These are phyloP conservation scores for Hypoxylon rubiginosum DNA, from an alignment of 2,329 filamentous ascomycete genomes.

Conservation along the genomic window DNA sequence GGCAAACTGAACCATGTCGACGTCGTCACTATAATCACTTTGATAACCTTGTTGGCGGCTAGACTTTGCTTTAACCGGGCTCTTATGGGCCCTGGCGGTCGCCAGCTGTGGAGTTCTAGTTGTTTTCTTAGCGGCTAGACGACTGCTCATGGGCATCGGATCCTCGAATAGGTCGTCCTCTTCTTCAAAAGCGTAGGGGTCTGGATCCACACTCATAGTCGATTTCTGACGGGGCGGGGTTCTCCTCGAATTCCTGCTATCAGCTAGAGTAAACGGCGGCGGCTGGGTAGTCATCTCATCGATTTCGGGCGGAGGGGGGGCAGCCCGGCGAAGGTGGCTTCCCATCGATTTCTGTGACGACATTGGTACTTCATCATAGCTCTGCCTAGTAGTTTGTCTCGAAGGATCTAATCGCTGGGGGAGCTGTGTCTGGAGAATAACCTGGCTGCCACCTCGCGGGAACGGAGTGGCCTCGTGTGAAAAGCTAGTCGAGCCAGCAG, in stretches of 20 bases:
- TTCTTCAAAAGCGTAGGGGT: slow-evolving; percentile 54
- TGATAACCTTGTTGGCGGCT: slow-evolving; percentile 44
- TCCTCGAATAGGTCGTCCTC: slow-evolving; percentile 51
- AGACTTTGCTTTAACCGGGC: slow-evolving; percentile 39
- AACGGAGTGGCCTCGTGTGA: slow-evolving; percentile 52
- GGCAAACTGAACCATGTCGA: slow-evolving; percentile 66
- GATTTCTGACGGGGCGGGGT: slow-evolving; percentile 34
- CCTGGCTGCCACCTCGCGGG: slow-evolving; percentile 55
- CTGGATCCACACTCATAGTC: slow-evolving; percentile 26
- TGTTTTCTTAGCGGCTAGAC: slow-evolving; percentile 23
- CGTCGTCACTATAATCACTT: slow-evolving; percentile 65
- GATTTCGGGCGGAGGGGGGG: slow-evolving; percentile 26
- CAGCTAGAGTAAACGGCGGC: slow-evolving; percentile 36
- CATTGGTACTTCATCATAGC: slow-evolving; percentile 34
- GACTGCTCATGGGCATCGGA: slow-evolving; percentile 33
- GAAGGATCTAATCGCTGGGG: slow-evolving; percentile 44
- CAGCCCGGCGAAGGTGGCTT: slow-evolving; percentile 25
- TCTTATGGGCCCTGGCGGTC: slow-evolving; percentile 39
- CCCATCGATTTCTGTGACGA: slow-evolving; percentile 36
- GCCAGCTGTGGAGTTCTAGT: slow-evolving; percentile 27
- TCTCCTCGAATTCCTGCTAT: slow-evolving; percentile 35
- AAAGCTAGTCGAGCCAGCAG: slow-evolving; percentile 47
- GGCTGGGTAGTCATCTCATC: slow-evolving; percentile 25
- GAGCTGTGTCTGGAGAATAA: slow-evolving; percentile 67
- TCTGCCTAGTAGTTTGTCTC: slow-evolving; percentile 8